Evolutionary conservation across 495 filamentous ascomycete species (phyloP), one percentile per base, ranked within the genome.

Genomic region (Penicillium alfredii): DNA sequence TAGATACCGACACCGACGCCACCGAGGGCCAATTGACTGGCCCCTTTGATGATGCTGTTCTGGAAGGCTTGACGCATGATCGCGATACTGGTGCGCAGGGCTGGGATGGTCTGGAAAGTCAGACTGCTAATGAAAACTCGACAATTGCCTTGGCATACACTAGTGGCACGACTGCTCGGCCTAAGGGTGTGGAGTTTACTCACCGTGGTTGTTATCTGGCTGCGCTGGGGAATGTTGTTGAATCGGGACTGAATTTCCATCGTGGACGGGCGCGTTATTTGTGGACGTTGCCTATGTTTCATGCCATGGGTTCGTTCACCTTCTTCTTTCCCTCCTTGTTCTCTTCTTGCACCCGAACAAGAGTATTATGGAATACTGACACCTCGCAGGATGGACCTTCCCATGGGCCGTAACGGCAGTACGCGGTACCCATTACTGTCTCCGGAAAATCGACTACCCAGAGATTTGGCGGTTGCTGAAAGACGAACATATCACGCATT

Each of bases 251-350:
- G 24, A 94, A 92, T 56, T 73, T 67, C 25, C 65, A 77, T 34
- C 58, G 55, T 1, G 81, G 78, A 10, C 63, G 84, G 34, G 86
- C 82, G 58, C 76, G 77, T 42, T 96, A 93, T 66, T 69, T 96
- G 22, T 96, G 88, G 88, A 96, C 82, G 18, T 58, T 96, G 32
- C 88, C 88, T 2, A 92, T 96, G 88, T 98, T 98, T 55, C 92
- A 98, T 68, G 92, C 92, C 14, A 77, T 84, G 49, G 89, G 89
- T 55, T 41, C 44, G 66, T 55, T 19, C 33, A 30, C 15, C 8
- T 25, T 42, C 11, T 9, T 20, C 7, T 5, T 18, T 19, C 6
- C 3, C 13, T 23, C 19, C 19, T 33, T 11, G 0, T 12, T 14
- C 17, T 18, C 9, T 4, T 12, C 24, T 15, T 4, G 8, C 35